Conservation (phyloP, 345 rosid species). For the Hibiscus syriacus region DNA sequence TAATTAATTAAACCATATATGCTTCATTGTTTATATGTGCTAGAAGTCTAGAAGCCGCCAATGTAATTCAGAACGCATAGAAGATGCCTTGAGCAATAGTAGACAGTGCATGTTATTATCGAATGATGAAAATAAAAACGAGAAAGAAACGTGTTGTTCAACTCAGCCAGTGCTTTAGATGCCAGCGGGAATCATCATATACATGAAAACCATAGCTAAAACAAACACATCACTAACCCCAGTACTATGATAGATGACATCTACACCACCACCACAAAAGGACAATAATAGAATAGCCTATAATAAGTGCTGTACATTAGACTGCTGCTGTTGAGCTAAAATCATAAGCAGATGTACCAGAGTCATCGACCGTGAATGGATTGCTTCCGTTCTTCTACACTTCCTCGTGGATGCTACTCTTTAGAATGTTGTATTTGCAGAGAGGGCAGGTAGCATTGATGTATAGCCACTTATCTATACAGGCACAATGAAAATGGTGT, state of each 20-base stretch:
- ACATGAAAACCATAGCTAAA: constrained; percentile 13
- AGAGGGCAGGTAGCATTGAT: constrained; percentile 94
- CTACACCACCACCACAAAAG: constrained; percentile 6
- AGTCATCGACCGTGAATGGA: not conserved
- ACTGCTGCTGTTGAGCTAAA: not conserved
- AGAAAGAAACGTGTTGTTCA: constrained; percentile 1
- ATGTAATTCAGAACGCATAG: not conserved
- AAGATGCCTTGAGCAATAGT: not conserved
- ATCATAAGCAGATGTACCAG: not conserved
- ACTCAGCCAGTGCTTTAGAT: constrained; percentile 1
- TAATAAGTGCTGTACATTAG: constrained; percentile 3
- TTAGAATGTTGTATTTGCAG: constrained; percentile 90
- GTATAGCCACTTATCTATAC: constrained; percentile 90
- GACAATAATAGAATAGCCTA: constrained; percentile 1
- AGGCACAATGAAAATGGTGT: constrained; percentile 86
- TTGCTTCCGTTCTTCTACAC: constrained; percentile 30
- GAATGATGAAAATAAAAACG: not conserved
- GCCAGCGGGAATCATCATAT: constrained; percentile 8
- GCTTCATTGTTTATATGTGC: too few relatives aligned
- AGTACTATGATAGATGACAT: not conserved
- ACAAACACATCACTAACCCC: constrained; percentile 14
- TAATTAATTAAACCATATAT: too few relatives aligned
- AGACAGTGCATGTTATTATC: not conserved
- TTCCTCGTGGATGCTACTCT: constrained; percentile 63
- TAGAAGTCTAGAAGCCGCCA: not conserved